Evolutionary conservation across 805 yeast species (phyloP), one percentile per base, ranked within the genome.

Genomic region (Komagataella phaffii): DNA sequence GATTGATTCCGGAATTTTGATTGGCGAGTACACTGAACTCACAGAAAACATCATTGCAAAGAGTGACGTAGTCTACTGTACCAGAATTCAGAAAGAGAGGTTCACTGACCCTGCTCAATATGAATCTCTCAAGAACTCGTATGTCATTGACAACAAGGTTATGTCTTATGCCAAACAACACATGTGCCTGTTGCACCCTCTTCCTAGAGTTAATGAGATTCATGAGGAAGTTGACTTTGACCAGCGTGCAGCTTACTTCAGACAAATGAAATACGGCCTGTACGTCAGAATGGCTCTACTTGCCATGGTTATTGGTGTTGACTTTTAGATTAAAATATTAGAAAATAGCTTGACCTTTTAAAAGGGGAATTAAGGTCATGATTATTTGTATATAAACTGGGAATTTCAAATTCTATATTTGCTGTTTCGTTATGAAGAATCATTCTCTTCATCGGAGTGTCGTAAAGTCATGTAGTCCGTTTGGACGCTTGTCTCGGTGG

Each of bases 211-310:
- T 58, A 85, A 81, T 62, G 99, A 93, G 73, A 91, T 93, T 61
- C 86, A 86, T 64, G 98, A 90, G 72, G 99, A 93, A 74, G 98
- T 93, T 63, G 99, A 93, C 69, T 93, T 91, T 65, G 99, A 93
- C 71, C 97, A 91, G 70, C 86, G 99, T 70, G 98, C 99, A 58
- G 98, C 99, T 54, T 93, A 93, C 75, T 93, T 93, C 79, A 86
- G 99, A 80, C 98, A 93, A 76, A 93, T 93, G 99, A 85, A 95
- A 70, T 91, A 93, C 66, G 99, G 99, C 55, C 76, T 93, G 67
- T 93, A 84, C 65, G 96, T 95, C 48, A 89, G 99, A 78, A 93
- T 93, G 99, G 99, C 99, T 8, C 75, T 93, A 61, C 78, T 93
- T 65, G 96, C 98, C 52, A 85, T 93, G 96, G 99, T 95, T 57